Evolutionary conservation across 768 basidiomycete species (phyloP).

Genomic region (Lactarius vividus): DNA sequence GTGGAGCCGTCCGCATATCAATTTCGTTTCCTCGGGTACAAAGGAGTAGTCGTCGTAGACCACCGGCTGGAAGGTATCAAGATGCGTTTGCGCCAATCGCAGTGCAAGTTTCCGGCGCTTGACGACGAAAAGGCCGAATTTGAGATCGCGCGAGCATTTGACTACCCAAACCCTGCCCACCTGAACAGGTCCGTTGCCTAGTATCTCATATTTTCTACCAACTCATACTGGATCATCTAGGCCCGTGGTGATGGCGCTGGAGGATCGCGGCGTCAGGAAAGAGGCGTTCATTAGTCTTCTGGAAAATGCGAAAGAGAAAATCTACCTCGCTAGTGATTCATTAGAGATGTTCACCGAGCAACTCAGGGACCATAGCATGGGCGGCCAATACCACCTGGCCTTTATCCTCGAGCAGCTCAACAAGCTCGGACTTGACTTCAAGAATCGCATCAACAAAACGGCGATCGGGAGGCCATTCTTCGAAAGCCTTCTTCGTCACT

Average conservation of each 20-base stretch:
- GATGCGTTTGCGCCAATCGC: conserved; percentile 70
- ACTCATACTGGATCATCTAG: conserved; percentile 37
- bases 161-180: conserved; percentile 58
- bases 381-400: conserved; percentile 46
- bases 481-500: conserved; percentile 51
- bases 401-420: conserved; percentile 50
- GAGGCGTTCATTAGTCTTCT: conserved; percentile 63
- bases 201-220: neutral
- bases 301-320: conserved; percentile 50
- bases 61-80: conserved; percentile 51
- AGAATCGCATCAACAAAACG: conserved; percentile 34
- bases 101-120: conserved; percentile 68
- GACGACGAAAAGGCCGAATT: conserved; percentile 50
- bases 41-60: conserved; percentile 81
- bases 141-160: conserved; percentile 69
- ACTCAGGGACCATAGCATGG: conserved; percentile 48
- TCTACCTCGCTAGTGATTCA: conserved; percentile 59
- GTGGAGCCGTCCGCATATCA: conserved; percentile 49
- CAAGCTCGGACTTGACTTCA: conserved; percentile 48
- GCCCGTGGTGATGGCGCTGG: conserved; percentile 74
- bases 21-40: conserved; percentile 77
- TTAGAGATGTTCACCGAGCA: conserved; percentile 47
- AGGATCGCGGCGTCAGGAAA: conserved; percentile 64
- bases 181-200: conserved; percentile 58
- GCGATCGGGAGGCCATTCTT: conserved; percentile 58